Percentiles rank a stretch among this genome's conserved stretches.
Conservation (phyloP, 768 basidiomycete genomes). For the Termitomyces sp. region DNA sequence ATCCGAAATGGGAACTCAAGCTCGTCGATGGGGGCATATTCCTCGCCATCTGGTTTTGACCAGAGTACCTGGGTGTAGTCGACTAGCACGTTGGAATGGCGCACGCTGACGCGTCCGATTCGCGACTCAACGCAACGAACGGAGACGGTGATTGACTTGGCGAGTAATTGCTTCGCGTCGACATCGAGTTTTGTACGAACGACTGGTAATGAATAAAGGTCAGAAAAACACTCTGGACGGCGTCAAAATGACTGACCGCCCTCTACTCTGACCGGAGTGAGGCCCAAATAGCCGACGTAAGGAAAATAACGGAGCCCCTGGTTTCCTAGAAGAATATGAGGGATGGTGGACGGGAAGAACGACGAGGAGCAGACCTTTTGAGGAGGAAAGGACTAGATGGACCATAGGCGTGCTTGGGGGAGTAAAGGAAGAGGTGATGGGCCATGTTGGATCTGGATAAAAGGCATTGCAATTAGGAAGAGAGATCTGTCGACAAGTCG, state of each 20-base stretch:
- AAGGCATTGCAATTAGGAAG: slow-evolving; percentile 34
- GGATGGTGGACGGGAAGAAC: not conserved
- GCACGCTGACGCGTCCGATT: slow-evolving; percentile 51
- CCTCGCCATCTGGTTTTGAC: slow-evolving; percentile 55
- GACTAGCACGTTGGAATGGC: slow-evolving; percentile 63
- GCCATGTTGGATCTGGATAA: slow-evolving; percentile 35
- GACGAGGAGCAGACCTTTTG: slow-evolving; percentile 39
- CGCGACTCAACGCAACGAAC: slow-evolving; percentile 84
- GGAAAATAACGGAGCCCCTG: slow-evolving; percentile 71
- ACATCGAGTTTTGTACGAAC: slow-evolving; percentile 70
- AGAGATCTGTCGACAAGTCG: slow-evolving; percentile 30
- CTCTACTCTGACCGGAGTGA: slow-evolving; percentile 76
- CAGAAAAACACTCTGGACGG: slow-evolving; percentile 7
- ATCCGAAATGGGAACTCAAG: slow-evolving; percentile 71
- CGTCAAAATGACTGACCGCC: slow-evolving; percentile 48
- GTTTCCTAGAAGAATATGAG: slow-evolving; percentile 43
- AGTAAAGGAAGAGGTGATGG: slow-evolving; percentile 25
- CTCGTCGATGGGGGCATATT: slow-evolving; percentile 60
- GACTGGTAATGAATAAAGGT: slow-evolving; percentile 32
- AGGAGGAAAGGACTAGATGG: slow-evolving; percentile 60
- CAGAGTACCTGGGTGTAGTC: slow-evolving; percentile 67
- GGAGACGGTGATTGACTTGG: slow-evolving; percentile 66
- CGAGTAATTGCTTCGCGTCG: slow-evolving; percentile 64
- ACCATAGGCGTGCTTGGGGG: slow-evolving; percentile 49
- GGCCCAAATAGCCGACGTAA: slow-evolving; percentile 71